phyloP scores from a whole-genome alignment of 805 yeast genomes.

The Saccharomycopsis fodiens region DNA sequence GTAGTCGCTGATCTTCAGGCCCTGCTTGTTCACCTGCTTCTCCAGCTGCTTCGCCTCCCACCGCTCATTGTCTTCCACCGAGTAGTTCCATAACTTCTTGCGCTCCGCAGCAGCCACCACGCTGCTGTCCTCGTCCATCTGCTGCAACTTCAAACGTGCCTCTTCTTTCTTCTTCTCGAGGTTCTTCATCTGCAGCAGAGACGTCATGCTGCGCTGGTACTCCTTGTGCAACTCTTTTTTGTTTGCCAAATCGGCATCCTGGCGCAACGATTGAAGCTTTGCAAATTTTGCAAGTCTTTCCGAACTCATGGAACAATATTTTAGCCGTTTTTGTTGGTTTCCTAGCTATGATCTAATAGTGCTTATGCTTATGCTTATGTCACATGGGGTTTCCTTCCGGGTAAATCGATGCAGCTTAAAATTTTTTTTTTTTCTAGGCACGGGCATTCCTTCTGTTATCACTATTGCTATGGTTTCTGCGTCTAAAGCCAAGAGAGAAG shows the following conservation, averaged over 20 bases:
- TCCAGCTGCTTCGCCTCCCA: constrained; percentile 43
- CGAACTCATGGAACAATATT: no score
- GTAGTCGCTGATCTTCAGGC: constrained; percentile 41
- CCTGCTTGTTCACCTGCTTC: constrained; percentile 25
- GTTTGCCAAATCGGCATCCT: constrained; percentile 6
- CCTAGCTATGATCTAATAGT: no score
- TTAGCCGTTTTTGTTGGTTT: no score
- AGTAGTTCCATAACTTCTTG: constrained; percentile 43
- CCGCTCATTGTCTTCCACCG: constrained; percentile 55
- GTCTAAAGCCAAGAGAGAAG: constrained; percentile 97
- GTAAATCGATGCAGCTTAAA: not conserved
- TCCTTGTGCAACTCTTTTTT: constrained; percentile 14
- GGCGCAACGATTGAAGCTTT: constrained; percentile 4
- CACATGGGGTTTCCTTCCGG: not conserved
- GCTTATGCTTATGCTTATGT: not conserved
- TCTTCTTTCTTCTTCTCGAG: constrained; percentile 2
- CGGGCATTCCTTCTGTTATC: not conserved
- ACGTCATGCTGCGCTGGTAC: constrained; percentile 6
- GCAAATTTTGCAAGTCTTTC: no score
- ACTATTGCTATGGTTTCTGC: constrained; percentile 47
- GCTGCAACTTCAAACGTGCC: constrained; percentile 9
- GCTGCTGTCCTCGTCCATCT: constrained; percentile 1
- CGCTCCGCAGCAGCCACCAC: constrained; percentile 35
- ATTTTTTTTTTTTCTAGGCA: not conserved
- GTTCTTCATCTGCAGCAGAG: not conserved